Evolutionary conservation across 768 basidiomycete species (phyloP), one percentile per base, ranked within the genome.

Genomic region (Boletus coccyginus): DNA sequence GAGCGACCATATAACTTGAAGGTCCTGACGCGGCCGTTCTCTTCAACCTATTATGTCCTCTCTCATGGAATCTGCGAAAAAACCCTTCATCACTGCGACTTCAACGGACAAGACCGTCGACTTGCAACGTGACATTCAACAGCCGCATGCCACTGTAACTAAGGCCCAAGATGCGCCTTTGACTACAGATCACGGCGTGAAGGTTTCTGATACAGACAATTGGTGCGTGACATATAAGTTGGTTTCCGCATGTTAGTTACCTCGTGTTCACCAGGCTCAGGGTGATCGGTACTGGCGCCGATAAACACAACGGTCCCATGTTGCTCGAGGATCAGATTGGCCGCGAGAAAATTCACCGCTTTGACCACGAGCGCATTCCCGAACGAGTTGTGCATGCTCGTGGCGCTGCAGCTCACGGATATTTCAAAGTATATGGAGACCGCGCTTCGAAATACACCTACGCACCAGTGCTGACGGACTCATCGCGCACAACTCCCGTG

Each of bases 331-430:
- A 90, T 66, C 85, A 88, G 55, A 79, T 88, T 59, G 80, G 79
- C 6, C 81, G 87, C 60, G 86, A 88, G 74, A 90, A 91, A 71
- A 82, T 92, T 32, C 81, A 82, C 51, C 81, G 85, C 14, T 94
- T 92, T 64, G 91, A 93, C 66, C 91, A 92, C 65, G 92, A 94
- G 69, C 87, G 91, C 40, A 94, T 94, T 52, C 92, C 93, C 0
- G 92, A 92, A 75, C 88, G 90, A 44, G 85, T 87, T 11, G 86
- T 87, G 9, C 79, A 80, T 65, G 85, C 88, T 45, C 83, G 88
- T 14, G 88, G 88, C n/a, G 66, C 82, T 31, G 89, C 82, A 50
- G 92, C 90, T 13, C 92, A 93, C 67, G 92, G 93, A 5, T 80
- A 85, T 64, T 95, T 96, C 80, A 86, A 81, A 69, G 84, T 89